These are phyloP conservation scores for Hebeloma cylindrosporum DNA, from an alignment of 768 basidiomycete genomes.

Conservation along the genomic window DNA sequence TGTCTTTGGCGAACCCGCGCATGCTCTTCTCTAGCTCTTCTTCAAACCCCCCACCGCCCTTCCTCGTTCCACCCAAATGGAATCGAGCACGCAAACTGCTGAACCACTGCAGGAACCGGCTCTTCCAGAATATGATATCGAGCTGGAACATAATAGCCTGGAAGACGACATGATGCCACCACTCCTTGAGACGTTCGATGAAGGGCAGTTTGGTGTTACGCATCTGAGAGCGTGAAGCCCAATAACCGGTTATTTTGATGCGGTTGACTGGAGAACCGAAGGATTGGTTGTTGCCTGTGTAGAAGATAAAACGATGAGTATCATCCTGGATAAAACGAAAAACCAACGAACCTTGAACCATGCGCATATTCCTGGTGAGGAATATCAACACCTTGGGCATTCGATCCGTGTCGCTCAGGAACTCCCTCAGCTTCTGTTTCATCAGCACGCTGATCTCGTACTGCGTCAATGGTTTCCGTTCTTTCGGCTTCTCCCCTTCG, in stretches of 20 bases:
- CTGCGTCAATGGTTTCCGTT: constrained; percentile 45
- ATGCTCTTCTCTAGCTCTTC: constrained; percentile 78
- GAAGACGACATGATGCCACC: constrained; percentile 64
- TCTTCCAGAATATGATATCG: constrained; percentile 72
- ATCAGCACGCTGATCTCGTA: constrained; percentile 69
- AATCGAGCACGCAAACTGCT: constrained; percentile 36
- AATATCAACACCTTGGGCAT: constrained; percentile 80
- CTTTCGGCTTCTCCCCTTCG: constrained; percentile 24
- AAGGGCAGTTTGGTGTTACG: constrained; percentile 43
- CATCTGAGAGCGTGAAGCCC: constrained; percentile 70
- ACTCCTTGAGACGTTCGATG: constrained; percentile 46
- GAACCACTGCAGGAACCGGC: constrained; percentile 52
- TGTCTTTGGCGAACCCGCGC: constrained; percentile 72
- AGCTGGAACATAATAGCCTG: constrained; percentile 60
- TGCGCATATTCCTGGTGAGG: constrained; percentile 74
- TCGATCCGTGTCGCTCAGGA: constrained; percentile 71
- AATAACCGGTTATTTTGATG: constrained; percentile 85
- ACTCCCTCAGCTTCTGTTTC: constrained; percentile 65
- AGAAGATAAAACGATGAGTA: background rate
- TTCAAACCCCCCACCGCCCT: constrained; percentile 60
- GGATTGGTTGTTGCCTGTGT: constrained; percentile 78
- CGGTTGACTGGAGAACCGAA: constrained; percentile 88
- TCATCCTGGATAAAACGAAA: constrained; percentile 16
- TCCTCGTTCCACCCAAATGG: constrained; percentile 45
- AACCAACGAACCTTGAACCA: constrained; percentile 49